These are phyloP conservation scores for Rhytidhysteron rufulum DNA, from an alignment of 2,329 filamentous ascomycete genomes.

Conservation along the genomic window DNA sequence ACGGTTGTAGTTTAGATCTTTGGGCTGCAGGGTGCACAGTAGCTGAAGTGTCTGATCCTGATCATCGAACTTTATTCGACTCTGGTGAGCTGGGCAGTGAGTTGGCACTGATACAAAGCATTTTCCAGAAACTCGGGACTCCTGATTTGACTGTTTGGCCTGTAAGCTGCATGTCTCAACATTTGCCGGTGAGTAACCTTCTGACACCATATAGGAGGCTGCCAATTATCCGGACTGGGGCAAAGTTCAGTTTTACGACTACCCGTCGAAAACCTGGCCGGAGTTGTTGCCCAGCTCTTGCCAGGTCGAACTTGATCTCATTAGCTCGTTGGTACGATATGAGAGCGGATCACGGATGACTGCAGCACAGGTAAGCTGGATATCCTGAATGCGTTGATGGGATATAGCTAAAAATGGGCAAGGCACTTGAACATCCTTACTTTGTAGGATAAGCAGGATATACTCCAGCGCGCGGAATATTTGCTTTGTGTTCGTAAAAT, in stretches of 20 bases:
- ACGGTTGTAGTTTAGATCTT: slow-evolving; percentile 72
- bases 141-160: slow-evolving; percentile 81
- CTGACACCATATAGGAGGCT: slow-evolving; percentile 51
- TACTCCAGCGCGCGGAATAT: too few relatives aligned
- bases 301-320: slow-evolving; percentile 59
- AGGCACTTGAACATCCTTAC: slow-evolving; percentile 28
- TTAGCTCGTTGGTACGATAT: slow-evolving; percentile 66
- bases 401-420: background rate
- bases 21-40: slow-evolving; percentile 86
- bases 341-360: slow-evolving; percentile 64
- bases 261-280: slow-evolving; percentile 65
- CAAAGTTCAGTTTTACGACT: slow-evolving; percentile 74
- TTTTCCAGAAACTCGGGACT: slow-evolving; percentile 88
- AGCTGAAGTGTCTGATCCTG: slow-evolving; percentile 63
- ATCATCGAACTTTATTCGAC: slow-evolving; percentile 68
- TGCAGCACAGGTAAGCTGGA: slow-evolving; percentile 55
- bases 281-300: slow-evolving; percentile 63
- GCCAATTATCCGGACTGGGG: slow-evolving; percentile 77
- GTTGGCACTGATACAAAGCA: slow-evolving; percentile 82
- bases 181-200: too few relatives aligned
- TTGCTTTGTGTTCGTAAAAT: too few relatives aligned
- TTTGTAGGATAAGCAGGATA: slow-evolving; percentile 12
- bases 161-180: slow-evolving; percentile 43
- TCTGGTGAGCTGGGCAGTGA: slow-evolving; percentile 90
- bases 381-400: too few relatives aligned